Evolutionary conservation across 2,329 filamentous ascomycete genomes (phyloP), one percentile per base, ranked within the genome.

Genomic region (Trichoderma asperellum): DNA sequence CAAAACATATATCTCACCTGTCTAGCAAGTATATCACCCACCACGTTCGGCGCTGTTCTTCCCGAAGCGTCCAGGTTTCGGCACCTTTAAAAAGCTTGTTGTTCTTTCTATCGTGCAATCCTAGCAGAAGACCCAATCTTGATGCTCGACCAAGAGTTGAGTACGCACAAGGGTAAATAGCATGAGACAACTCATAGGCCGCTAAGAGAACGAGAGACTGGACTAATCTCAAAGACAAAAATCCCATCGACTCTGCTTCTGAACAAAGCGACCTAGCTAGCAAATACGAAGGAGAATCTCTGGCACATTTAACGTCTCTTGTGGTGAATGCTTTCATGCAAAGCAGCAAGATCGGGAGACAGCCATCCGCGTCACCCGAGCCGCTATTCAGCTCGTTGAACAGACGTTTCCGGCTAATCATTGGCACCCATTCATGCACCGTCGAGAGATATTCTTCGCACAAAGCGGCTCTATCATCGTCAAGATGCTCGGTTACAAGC

Each of bases 1-100:
- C 16, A 7, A 8, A 27, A 18, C 18, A n/a, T 10, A 2, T 10
- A 4, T 35, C 12, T 12, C 18, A 67, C 64, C 64, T 67, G 21
- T 67, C 64, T 2, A 67, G 55, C 40, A 67, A 4, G 34, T 58
- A 67, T 27, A 67, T 59, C 12, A 35, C 32, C 64, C 64, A 67
- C 55, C 55, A 67, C 29, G 64, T 67, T 29, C 64, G 43, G 55
- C 64, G 64, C 32, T 67, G 64, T 32, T 67, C 64, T 32, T 67
- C 64, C 12, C 64, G 55, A 58, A 67, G 55, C 1, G 64, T 67
- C 64, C 64, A 67, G 8, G 64, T 67, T 14, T 67, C 64, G 3
- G 64, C 64, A 1, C 55, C 16, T 32, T 67, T 67, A 11, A 67
- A 67, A 16, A 67, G 21, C 18, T 59, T 29, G 32, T 67, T 67